Evolutionary conservation across 768 basidiomycete genomes (phyloP).

Genomic region (Psilocybe cubensis): DNA sequence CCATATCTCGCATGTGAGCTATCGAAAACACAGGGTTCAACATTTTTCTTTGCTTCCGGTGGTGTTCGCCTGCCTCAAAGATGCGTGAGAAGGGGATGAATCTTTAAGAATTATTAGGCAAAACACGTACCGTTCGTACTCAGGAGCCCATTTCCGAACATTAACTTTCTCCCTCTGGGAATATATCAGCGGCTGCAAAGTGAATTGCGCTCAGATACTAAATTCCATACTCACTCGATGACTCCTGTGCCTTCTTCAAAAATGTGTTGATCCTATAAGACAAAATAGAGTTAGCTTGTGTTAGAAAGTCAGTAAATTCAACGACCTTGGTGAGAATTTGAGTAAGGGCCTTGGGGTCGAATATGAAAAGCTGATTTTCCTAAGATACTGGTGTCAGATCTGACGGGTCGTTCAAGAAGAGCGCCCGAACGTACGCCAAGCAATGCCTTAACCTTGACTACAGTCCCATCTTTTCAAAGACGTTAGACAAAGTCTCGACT

Average conservation of each 20-base stretch:
- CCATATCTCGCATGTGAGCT: constrained; percentile 43
- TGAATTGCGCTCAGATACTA: not conserved
- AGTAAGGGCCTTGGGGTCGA: constrained; percentile 48
- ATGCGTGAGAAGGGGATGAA: not conserved
- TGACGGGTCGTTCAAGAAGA: not conserved
- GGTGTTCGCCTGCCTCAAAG: constrained; percentile 38
- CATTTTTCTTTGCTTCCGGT: constrained; percentile 45
- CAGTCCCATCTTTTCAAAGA: constrained; percentile 26
- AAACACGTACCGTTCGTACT: constrained; percentile 24
- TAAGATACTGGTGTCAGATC: constrained; percentile 1
- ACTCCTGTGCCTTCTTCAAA: constrained; percentile 25
- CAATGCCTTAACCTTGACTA: constrained; percentile 30
- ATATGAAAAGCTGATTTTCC: constrained; percentile 41
- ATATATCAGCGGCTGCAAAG: not conserved
- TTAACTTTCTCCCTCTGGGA: constrained; percentile 18
- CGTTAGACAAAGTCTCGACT: not conserved
- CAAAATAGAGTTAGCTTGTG: not conserved
- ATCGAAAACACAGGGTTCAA: constrained; percentile 48
- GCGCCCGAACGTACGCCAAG: constrained; percentile 31
- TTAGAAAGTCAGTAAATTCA: not conserved
- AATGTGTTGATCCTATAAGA: constrained; percentile 31
- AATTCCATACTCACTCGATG: constrained; percentile 18
- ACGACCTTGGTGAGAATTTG: constrained; percentile 44
- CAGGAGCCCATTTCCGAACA: constrained; percentile 33
- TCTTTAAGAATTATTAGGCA: not conserved